These are phyloP conservation scores for Penstemon eatonii DNA, from an alignment of 257 asterid genomes.

Conservation along the genomic window DNA sequence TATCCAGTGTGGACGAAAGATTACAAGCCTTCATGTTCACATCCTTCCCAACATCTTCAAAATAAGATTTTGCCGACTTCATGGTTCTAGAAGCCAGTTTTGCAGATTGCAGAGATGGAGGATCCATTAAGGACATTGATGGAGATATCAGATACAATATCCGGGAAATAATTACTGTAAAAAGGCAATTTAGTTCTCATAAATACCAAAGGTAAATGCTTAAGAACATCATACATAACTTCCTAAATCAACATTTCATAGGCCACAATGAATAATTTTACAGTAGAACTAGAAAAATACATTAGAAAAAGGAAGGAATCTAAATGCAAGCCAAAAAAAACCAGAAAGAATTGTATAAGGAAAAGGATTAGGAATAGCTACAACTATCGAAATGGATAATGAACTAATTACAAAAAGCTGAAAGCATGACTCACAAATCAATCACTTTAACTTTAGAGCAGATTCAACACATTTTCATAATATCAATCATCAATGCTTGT, in stretches of 20 bases:
- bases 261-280: not conserved
- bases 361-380: no score
- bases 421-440: no score
- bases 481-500: no score
- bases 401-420: no score
- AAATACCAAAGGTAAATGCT: not conserved
- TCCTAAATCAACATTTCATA: not conserved
- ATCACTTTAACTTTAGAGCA: no score
- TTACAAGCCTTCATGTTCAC: slow-evolving; percentile 44
- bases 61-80: slow-evolving; percentile 72
- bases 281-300: not conserved
- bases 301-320: no score
- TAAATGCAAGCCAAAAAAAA: no score
- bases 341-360: no score
- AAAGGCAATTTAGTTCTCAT: slow-evolving; percentile 3
- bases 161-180: slow-evolving; percentile 66
- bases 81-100: slow-evolving; percentile 63
- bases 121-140: slow-evolving; percentile 47
- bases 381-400: no score
- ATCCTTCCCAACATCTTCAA: slow-evolving; percentile 63
- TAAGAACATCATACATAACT: slow-evolving; percentile 1
- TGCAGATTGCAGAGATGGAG: slow-evolving; percentile 51
- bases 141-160: slow-evolving; percentile 56
- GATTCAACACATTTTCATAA: no score
- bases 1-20: slow-evolving; percentile 80